Base-by-base conservation (phyloP, 2,329 filamentous ascomycete species). In the Exserohilum turcica region DNA sequence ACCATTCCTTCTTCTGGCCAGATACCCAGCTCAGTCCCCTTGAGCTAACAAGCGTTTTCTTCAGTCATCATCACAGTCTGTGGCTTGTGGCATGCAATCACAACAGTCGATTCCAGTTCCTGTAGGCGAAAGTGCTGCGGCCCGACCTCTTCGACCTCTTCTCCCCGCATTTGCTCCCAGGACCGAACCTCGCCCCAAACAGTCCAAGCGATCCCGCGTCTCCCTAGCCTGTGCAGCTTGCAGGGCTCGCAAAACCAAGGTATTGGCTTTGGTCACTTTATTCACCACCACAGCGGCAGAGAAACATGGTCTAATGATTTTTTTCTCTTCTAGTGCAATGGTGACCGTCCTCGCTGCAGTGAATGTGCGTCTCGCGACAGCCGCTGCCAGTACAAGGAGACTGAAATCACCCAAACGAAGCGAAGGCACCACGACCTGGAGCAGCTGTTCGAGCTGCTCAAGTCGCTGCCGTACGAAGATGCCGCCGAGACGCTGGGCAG, bases 201-300 rank as follows among this genome's bases (percentile, higher is more conserved):
- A 58, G 8, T 50, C 52, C 18, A 61, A 61, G 38, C 48, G 59
- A 36, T 48, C 45, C 27, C 60, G 60, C 28, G 49, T 60, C 13
- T 54, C 59, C 15, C 31, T 56, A 28, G 60, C 60, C n/a, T 63
- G 60, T 40, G 44, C 56, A 32, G 56, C 60, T 19, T 63, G 60
- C 50, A 55, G 60, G 43, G 38, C n/a, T 21, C 58, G 60, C 13
- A 61, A 61, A 57, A 60, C 56, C 8, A 63, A 63, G 60, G 60
- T 63, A 54, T 5, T 24, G 15, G 15, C n/a, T 21, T 12, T 24
- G 42, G 19, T 43, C 13, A 7, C 36, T 51, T 18, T 9, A 40
- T 9, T 8, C 32, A 21, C 37, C n/a, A 44, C 13, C 27, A 19
- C 5, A 46, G 12, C 7, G 12, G 38, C 29, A 18, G 43, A 35